Conservation (phyloP, 352 stramenopile species). For the Pythium myriotylum region DNA sequence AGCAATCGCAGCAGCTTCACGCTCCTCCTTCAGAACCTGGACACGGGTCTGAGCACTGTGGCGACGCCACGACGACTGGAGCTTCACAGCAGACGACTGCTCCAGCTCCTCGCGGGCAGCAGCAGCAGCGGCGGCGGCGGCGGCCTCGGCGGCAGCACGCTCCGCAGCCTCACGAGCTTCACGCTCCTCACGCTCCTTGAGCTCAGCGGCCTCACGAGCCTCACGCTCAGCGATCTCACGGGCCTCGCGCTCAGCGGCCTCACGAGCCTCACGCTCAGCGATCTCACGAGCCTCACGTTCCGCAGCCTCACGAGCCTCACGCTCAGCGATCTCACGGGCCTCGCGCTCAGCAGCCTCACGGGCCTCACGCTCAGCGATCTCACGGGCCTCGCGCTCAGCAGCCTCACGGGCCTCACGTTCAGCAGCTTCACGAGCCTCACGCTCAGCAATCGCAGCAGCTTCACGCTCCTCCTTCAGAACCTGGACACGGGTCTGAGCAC, state of each 20-base stretch:
- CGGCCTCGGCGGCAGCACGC: too few species aligned
- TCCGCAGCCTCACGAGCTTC: constrained; percentile 3
- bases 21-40: too few species aligned
- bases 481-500: constrained; percentile 3
- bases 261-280: constrained; percentile 4
- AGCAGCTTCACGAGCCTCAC: too few species aligned
- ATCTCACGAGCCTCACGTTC: constrained; percentile 9
- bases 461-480: neutral
- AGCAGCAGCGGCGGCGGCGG: too few species aligned
- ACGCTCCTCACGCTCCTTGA: neutral
- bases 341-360: constrained; percentile 1
- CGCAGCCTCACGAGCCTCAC: neutral
- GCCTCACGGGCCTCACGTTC: too few species aligned
- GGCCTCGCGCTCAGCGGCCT: constrained; percentile 10
- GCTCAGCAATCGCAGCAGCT: neutral
- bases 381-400: neutral
- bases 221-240: constrained; percentile 8
- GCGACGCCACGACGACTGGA: too few species aligned
- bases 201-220: neutral
- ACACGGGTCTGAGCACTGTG: too few species aligned
- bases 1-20: too few species aligned
- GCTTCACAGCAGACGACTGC: too few species aligned
- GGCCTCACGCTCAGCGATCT: neutral
- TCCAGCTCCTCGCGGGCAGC: too few species aligned
- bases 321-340: constrained; percentile 5